Conservation (phyloP, 371 early-diverging fungal species). For the Rhizopus stolonifer region DNA sequence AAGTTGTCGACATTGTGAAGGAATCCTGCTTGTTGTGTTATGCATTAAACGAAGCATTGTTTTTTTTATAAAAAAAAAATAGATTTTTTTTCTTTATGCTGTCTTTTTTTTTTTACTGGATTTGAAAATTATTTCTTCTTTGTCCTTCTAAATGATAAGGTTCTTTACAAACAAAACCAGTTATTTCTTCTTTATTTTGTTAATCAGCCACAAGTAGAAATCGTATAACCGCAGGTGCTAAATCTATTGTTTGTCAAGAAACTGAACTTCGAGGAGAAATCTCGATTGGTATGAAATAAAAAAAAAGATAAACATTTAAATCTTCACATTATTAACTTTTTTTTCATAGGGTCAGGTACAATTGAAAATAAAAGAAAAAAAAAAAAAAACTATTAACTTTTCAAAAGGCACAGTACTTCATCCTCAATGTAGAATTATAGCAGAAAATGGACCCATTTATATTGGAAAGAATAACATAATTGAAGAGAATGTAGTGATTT, state of each 20-base stretch:
- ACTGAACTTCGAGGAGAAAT: slow-evolving; percentile 63
- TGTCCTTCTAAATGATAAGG: too few species aligned
- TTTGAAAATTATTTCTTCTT: too few species aligned
- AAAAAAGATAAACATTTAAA: not conserved
- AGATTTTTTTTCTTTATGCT: too few species aligned
- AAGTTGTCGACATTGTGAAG: not conserved
- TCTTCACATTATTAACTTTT: not conserved
- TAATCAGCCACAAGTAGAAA: too few species aligned
- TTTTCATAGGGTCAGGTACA: slow-evolving; percentile 17
- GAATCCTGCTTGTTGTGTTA: not conserved
- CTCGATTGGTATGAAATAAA: slow-evolving; percentile 51
- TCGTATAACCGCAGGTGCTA: slow-evolving; percentile 50
- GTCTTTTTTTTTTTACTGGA: too few species aligned
- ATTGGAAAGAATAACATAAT: slow-evolving; percentile 75
- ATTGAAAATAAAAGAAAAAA: not conserved
- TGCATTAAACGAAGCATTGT: slow-evolving; percentile 9
- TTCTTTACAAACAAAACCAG: too few species aligned
- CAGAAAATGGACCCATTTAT: slow-evolving; percentile 69
- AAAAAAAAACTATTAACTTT: not conserved
- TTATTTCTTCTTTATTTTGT: too few species aligned
- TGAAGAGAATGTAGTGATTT: slow-evolving; percentile 73
- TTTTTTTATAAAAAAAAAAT: not conserved
- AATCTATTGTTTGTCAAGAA: slow-evolving; percentile 67
- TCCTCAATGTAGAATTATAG: slow-evolving; percentile 73
- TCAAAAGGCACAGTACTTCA: slow-evolving; percentile 68